Evolutionary conservation across 1,284 basidiomycete genomes (phyloP).

Genomic region (Mycosarcoma maydis): DNA sequence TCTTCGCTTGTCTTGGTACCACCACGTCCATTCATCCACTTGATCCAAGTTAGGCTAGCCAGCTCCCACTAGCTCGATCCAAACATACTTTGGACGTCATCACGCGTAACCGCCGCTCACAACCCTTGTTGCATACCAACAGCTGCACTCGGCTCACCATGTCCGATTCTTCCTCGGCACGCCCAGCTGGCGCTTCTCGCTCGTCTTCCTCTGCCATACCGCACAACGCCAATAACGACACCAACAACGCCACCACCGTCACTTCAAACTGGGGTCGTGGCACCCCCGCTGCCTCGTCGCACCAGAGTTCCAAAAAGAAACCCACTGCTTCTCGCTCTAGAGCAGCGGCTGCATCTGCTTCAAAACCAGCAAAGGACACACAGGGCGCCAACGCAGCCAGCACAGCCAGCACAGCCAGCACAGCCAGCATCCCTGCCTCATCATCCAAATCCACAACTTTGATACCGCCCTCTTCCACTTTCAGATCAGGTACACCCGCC

Average conservation of each 20-base stretch:
- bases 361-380: constrained; percentile 1
- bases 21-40: no score
- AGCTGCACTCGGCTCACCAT: constrained; percentile 14
- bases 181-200: constrained; percentile 20
- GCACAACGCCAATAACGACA: background rate
- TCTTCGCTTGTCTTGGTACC: no score
- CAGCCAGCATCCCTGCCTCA: background rate
- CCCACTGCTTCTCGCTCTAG: constrained; percentile 9
- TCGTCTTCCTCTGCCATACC: constrained; percentile 5
- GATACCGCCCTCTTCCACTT: no score
- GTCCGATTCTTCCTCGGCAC: constrained; percentile 38
- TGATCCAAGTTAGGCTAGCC: no score
- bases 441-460: no score
- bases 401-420: background rate
- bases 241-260: background rate
- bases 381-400: background rate
- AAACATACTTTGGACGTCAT: no score
- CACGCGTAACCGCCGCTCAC: no score
- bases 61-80: no score
- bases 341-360: constrained; percentile 4
- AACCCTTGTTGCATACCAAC: no score
- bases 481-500: constrained; percentile 27
- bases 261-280: constrained; percentile 32
- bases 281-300: constrained; percentile 9
- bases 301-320: constrained; percentile 10